These are phyloP conservation scores for Globisporangium parvum DNA, from an alignment of 352 stramenopile species.

Conservation along the genomic window DNA sequence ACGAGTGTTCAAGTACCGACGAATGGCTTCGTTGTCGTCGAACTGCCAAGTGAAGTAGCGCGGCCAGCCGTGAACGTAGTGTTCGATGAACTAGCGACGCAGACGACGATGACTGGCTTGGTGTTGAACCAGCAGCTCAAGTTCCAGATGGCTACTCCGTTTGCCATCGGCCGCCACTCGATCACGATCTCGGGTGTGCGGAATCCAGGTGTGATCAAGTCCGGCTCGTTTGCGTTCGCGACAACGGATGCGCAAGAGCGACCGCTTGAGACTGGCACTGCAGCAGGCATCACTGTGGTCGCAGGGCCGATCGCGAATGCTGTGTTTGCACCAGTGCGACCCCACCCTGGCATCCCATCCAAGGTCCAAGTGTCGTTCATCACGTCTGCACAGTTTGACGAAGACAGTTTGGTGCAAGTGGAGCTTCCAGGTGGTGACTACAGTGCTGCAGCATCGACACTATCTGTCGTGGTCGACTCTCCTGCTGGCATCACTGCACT, in stretches of 20 bases:
- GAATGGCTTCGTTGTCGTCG: constrained; percentile 20
- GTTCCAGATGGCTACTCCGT: not conserved
- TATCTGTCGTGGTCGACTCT: constrained; percentile 22
- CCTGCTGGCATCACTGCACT: constrained; percentile 20
- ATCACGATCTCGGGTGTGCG: constrained; percentile 5
- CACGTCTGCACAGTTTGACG: constrained; percentile 31
- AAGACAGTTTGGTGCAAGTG: constrained; percentile 33
- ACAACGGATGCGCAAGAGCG: constrained; percentile 33
- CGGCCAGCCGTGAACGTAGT: constrained; percentile 4
- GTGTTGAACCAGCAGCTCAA: not conserved
- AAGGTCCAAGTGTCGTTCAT: constrained; percentile 40
- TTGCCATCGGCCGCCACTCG: not conserved
- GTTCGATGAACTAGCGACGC: constrained; percentile 10
- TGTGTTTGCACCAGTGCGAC: constrained; percentile 19
- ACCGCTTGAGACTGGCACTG: constrained; percentile 22
- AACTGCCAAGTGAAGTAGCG: constrained; percentile 15
- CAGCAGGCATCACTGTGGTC: constrained; percentile 22
- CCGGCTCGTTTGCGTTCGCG: constrained; percentile 23
- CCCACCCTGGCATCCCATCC: constrained; percentile 43
- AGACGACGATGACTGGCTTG: not conserved
- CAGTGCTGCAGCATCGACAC: constrained; percentile 11
- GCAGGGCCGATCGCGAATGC: constrained; percentile 31
- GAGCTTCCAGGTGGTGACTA: constrained; percentile 39
- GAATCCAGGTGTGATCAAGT: constrained; percentile 12
- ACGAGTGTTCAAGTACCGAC: constrained; percentile 15